phyloP scores from a whole-genome alignment of 2,329 filamentous ascomycete species.

The Colletotrichum simmondsii region DNA sequence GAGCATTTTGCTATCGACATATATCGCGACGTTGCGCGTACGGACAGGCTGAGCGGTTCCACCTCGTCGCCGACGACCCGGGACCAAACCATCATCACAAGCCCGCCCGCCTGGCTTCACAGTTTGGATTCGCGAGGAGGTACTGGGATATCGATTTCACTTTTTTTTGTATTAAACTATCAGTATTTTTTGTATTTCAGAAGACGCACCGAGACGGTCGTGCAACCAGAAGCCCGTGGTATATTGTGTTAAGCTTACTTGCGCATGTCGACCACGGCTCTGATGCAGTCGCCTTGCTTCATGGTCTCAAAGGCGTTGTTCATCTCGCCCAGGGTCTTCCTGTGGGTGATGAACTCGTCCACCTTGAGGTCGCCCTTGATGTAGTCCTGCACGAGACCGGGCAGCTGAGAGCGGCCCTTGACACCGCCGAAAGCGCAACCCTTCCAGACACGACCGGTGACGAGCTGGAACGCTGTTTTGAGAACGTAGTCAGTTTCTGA shows the following conservation, averaged over 20 bases:
- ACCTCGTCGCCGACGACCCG: background rate
- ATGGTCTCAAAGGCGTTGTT: constrained; percentile 93
- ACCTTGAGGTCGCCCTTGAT: constrained; percentile 92
- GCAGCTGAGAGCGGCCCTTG: constrained; percentile 95
- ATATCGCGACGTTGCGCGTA: background rate
- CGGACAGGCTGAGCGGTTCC: background rate
- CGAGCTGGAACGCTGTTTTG: constrained; percentile 89
- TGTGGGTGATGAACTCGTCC: constrained; percentile 99
- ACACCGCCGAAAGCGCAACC: constrained; percentile 98
- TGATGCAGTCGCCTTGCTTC: constrained; percentile 97
- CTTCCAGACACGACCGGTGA: constrained; percentile 97
- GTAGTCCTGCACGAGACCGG: constrained; percentile 89
- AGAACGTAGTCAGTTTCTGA: background rate
- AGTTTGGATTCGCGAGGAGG: constrained; percentile 23
- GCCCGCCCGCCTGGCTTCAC: constrained; percentile 28
- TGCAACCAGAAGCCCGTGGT: constrained; percentile 26
- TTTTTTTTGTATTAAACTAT: constrained; percentile 34
- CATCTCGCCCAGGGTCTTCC: constrained; percentile 83
- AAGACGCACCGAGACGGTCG: constrained; percentile 1
- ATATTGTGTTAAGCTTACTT: constrained; percentile 37
- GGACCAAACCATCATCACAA: background rate
- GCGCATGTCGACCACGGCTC: constrained; percentile 83
- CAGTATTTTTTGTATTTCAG: constrained; percentile 25
- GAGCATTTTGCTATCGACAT: background rate
- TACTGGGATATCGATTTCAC: constrained; percentile 25